Conservation (phyloP, 805 yeast species). For the Candida stauntonica region DNA sequence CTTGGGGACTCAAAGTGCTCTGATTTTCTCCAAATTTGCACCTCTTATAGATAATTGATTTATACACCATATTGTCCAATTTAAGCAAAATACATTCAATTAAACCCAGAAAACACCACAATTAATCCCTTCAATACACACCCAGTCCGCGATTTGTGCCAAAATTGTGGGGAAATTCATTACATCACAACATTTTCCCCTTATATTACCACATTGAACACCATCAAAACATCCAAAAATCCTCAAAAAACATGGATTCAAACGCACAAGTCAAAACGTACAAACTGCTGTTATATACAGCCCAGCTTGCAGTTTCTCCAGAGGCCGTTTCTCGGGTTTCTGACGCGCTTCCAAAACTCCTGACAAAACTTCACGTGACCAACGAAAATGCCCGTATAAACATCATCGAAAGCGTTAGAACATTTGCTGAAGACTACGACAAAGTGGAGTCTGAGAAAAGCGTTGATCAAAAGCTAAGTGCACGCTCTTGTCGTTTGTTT, state of each 20-base stretch:
- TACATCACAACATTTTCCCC: no score
- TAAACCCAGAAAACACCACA: no score
- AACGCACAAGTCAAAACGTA: conserved; percentile 5
- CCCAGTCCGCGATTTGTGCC: no score
- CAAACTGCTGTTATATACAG: conserved; percentile 6
- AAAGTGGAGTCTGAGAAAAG: not conserved
- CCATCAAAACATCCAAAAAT: not conserved
- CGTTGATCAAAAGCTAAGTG: not conserved
- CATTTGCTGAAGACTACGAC: conserved; percentile 10
- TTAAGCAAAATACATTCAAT: no score
- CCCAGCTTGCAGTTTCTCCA: conserved; percentile 13
- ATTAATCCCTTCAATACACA: no score
- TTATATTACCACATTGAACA: not conserved
- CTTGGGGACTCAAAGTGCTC: no score
- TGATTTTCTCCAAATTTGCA: no score
- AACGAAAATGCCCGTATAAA: conserved; percentile 8
- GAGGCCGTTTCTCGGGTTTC: conserved; percentile 5
- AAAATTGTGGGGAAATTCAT: no score
- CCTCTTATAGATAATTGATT: no score
- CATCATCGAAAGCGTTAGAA: conserved; percentile 7
- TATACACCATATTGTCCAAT: no score
- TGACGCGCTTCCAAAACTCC: conserved; percentile 11
- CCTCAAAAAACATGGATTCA: not conserved
- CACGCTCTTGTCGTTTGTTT: conserved; percentile 9
- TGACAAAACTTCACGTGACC: conserved; percentile 7